Evolutionary conservation across 768 basidiomycete species (phyloP), one percentile per base, ranked within the genome.

Genomic region (Agaricus subrufescens): DNA sequence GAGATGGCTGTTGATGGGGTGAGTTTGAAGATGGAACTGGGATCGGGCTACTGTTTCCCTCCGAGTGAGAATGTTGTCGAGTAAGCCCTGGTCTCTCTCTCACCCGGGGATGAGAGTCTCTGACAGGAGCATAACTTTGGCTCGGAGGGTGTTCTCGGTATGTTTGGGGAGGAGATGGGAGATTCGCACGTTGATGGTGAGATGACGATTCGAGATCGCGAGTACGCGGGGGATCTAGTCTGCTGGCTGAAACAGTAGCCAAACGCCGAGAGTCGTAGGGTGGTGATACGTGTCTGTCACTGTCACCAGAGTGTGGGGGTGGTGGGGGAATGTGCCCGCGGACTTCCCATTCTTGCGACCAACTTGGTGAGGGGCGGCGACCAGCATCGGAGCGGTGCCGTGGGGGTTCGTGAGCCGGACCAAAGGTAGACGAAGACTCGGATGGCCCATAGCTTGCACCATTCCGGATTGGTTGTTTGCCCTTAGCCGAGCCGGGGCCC

Each of bases 231-330:
- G 78, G 72, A 38, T 85, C 84, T 51, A 80, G 64, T 40, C 83
- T 76, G 38, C 69, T 71, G 11, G 78, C 75, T 23, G 80, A 77
- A 40, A 79, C 66, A 0, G 83, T 82, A 27, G 77, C 48, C 30
- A 49, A 69, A 14, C 81, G 74, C 46, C 80, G 67, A 15, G 77
- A 64, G 51, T 84, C 80, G 56, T 77, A 76, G 5, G 82, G 75
- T 15, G 74, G 77, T 2, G 77, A 77, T 14, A 82, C 80, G 38
- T 71, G 74, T 43, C 67, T 66, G 48, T 79, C 76, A 38, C 69
- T 66, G 31, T 73, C 75, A 5, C 54, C 46, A 11, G 40, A 31
- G 25, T 56, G 53, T 14, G 37, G 45, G 29, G 53, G 51, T 3
- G 70, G 63, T 50, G 64, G 63, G 57, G 67, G 67, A 34, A 68